Evolutionary conservation across 2,329 filamentous ascomycete species (phyloP).

Genomic region (Alternaria incomplexa): DNA sequence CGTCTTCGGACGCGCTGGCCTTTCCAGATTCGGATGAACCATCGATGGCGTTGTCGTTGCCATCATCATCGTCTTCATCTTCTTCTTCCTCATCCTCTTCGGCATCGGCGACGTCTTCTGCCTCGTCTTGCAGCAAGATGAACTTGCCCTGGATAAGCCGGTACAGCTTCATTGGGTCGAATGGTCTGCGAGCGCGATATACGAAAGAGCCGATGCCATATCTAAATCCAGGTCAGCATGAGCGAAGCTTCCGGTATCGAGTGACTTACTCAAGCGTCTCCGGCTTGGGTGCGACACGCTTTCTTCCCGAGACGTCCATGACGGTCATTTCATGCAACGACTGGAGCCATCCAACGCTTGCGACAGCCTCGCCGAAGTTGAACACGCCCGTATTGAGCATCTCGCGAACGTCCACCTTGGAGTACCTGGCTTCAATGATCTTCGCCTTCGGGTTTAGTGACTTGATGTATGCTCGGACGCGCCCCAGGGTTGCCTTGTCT

Average conservation of each 20-base stretch:
- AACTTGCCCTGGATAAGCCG: slow-evolving; percentile 52
- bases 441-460: slow-evolving; percentile 72
- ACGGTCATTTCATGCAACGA: slow-evolving; percentile 72
- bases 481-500: slow-evolving; percentile 51
- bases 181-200: slow-evolving; percentile 62
- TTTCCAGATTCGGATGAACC: slow-evolving; percentile 20
- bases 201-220: slow-evolving; percentile 76
- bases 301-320: slow-evolving; percentile 61
- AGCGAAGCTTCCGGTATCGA: neutral
- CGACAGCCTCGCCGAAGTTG: slow-evolving; percentile 67
- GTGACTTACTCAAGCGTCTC: slow-evolving; percentile 68
- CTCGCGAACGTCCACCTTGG: slow-evolving; percentile 65
- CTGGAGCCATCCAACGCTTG: slow-evolving; percentile 72
- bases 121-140: slow-evolving; percentile 50
- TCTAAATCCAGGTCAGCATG: slow-evolving; percentile 28
- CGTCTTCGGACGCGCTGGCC: slow-evolving; percentile 17
- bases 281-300: slow-evolving; percentile 68
- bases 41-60: slow-evolving; percentile 15
- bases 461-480: slow-evolving; percentile 62
- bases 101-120: slow-evolving; percentile 41
- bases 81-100: slow-evolving; percentile 15
- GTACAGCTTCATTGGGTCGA: slow-evolving; percentile 51
- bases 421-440: slow-evolving; percentile 65
- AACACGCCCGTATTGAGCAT: slow-evolving; percentile 72
- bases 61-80: slow-evolving; percentile 6